A percentile compares a stretch with the other conserved stretches of the same genome.
Conservation (phyloP, 305 asterid genomes). For the Fraxinus velutina region DNA sequence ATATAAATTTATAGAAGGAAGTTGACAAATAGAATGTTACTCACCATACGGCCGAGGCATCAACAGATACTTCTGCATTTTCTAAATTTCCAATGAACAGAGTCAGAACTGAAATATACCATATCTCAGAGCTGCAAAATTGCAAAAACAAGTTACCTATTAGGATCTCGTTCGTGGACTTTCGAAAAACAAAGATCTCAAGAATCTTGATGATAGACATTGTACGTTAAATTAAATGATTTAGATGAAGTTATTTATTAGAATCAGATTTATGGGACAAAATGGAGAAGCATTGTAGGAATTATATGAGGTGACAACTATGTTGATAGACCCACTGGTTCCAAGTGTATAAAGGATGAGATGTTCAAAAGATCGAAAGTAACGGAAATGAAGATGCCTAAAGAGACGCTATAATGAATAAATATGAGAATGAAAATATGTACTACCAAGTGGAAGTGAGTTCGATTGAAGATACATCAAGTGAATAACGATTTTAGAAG, state of each 20-base stretch:
- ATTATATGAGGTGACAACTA: not conserved
- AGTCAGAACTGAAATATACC: conserved; percentile 47
- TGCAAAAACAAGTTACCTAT: not conserved
- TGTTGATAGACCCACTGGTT: not conserved
- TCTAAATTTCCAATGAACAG: conserved; percentile 50
- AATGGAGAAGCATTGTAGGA: not conserved
- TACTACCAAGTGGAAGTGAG: not conserved
- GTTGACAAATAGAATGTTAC: not conserved
- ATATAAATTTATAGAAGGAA: not conserved
- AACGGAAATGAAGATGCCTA: not conserved
- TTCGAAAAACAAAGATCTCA: not conserved
- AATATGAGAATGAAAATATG: not conserved
- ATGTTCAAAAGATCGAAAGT: not conserved
- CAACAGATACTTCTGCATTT: conserved; percentile 60
- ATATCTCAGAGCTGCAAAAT: conserved; percentile 50
- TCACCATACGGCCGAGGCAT: conserved; percentile 63
- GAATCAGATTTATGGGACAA: not conserved
- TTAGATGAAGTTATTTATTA: not conserved
- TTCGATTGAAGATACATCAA: not conserved
- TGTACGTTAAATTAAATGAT: not conserved
- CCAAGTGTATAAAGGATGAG: not conserved
- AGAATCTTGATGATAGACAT: not conserved
- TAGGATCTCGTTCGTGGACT: not conserved
- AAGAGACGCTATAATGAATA: not conserved
- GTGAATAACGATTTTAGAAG: not conserved